These are phyloP conservation scores for Arbutus unedo DNA, from an alignment of 148 eudicot species.

Conservation along the genomic window DNA sequence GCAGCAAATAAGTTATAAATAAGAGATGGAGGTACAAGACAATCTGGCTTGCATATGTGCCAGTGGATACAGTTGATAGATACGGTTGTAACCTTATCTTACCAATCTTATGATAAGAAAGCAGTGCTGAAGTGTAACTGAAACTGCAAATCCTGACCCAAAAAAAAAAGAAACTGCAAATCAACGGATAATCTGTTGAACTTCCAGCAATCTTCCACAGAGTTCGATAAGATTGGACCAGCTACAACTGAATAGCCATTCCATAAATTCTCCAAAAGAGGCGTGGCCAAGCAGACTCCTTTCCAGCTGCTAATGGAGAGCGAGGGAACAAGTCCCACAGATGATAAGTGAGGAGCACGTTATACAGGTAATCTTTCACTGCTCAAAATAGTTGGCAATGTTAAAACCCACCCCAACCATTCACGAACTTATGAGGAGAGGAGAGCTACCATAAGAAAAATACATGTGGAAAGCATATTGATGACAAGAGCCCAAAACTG, in stretches of 20 bases:
- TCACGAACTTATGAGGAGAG: not conserved
- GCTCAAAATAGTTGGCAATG: not conserved
- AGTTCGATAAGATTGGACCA: not conserved
- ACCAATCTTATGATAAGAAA: not conserved
- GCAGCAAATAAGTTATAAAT: not conserved
- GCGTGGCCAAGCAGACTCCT: not conserved
- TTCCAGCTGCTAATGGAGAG: not conserved
- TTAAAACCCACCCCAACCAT: not conserved
- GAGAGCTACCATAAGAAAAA: not conserved
- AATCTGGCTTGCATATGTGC: not conserved
- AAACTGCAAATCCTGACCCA: not conserved
- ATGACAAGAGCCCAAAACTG: not conserved
- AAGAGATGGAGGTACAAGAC: constrained; percentile 1
- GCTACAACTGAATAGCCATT: not conserved
- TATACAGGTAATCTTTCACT: not conserved
- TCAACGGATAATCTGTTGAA: not conserved
- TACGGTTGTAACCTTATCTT: not conserved
- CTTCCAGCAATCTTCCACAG: not conserved
- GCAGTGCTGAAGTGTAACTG: not conserved
- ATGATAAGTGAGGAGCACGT: not conserved
- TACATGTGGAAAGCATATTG: too few relatives aligned
- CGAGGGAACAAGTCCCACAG: not conserved
- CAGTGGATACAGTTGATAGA: not conserved
- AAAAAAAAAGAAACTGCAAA: not conserved
- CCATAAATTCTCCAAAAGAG: not conserved